Percentiles rank a stretch among this genome's conserved stretches.
Conservation (phyloP, 2,329 filamentous ascomycete species). For the Immersiporthe knoxdaviesiana region DNA sequence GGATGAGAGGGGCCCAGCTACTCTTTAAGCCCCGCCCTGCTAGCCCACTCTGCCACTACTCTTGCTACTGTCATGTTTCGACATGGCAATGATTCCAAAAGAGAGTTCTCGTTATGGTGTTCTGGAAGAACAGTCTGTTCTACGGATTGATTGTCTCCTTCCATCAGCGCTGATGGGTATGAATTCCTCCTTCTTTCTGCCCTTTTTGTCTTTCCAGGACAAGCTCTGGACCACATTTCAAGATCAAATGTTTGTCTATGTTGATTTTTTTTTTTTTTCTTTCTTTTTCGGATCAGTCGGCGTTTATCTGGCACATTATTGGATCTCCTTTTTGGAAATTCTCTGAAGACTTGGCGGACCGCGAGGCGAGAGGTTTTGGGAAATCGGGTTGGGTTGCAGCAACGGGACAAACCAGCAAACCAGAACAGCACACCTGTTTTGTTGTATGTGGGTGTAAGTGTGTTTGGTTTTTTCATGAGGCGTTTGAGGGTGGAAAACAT, state of each 20-base stretch:
- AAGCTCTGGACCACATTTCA: not conserved
- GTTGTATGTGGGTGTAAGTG: not conserved
- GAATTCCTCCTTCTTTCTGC: not conserved
- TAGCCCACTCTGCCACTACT: not conserved
- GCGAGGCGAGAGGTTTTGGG: not conserved
- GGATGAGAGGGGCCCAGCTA: constrained; percentile 2
- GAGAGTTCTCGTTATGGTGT: no score
- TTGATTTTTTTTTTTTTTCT: not conserved
- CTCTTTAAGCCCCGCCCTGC: no score
- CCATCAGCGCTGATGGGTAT: not conserved
- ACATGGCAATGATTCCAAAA: not conserved
- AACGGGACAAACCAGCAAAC: not conserved
- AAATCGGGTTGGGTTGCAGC: not conserved
- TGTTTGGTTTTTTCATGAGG: not conserved
- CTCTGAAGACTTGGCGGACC: not conserved
- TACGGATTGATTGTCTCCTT: not conserved
- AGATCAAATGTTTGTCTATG: not conserved
- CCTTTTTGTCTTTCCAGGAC: not conserved
- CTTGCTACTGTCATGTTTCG: not conserved
- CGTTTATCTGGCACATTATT: not conserved
- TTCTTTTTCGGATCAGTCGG: not conserved
- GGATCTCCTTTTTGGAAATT: not conserved
- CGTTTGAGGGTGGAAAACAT: not conserved
- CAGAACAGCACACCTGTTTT: not conserved
- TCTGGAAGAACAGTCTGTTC: not conserved